Percentiles rank a stretch among this genome's conserved stretches.
Conservation (phyloP, 2,329 filamentous ascomycete species). For the Microsporum canis region DNA sequence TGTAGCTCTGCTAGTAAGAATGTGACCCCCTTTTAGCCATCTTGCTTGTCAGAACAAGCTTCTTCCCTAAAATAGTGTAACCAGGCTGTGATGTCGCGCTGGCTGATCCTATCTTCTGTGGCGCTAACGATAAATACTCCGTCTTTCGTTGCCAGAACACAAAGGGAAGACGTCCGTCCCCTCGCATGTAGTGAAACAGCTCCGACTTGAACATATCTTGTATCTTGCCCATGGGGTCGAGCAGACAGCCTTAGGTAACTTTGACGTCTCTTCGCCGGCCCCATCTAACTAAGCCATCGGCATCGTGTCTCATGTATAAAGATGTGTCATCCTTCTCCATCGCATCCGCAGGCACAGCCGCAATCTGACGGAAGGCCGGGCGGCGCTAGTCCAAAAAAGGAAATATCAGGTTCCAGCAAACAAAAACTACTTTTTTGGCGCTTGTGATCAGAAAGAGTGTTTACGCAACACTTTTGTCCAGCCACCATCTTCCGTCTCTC, state of each 20-base stretch:
- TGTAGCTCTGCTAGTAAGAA: no score
- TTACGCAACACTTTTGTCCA: background rate
- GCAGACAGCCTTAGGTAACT: no score
- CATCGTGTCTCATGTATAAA: background rate
- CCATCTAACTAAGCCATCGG: no score
- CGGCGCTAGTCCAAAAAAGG: background rate
- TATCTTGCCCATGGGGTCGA: background rate
- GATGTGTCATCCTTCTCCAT: background rate
- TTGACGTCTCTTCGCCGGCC: no score
- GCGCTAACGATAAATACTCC: background rate
- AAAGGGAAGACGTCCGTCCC: background rate
- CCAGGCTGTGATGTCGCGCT: background rate
- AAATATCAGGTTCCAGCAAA: background rate
- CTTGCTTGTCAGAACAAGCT: background rate
- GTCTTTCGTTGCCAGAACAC: background rate
- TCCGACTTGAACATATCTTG: background rate
- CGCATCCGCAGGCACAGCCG: background rate
- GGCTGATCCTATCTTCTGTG: background rate
- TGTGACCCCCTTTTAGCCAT: background rate
- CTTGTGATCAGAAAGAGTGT: background rate
- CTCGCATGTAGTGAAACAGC: background rate
- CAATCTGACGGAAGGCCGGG: background rate
- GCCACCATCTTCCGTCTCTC: background rate
- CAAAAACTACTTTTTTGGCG: background rate
- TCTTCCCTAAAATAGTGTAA: background rate